Conservation (phyloP, 2,329 filamentous ascomycete species). For the Huntiella moniliformis region DNA sequence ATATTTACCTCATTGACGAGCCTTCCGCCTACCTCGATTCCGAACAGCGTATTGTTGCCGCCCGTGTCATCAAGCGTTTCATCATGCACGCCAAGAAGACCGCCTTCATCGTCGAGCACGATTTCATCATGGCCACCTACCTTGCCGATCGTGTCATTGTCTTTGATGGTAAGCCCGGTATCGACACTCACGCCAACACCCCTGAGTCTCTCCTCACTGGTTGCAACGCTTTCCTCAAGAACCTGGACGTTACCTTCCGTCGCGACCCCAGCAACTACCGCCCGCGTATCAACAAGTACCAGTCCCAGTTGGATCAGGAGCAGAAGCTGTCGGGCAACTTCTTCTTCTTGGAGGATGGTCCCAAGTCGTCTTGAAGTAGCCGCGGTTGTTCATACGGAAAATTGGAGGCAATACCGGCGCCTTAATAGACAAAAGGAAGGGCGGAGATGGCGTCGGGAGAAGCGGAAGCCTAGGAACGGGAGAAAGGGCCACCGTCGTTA, state of each 20-base stretch:
- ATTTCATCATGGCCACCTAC: constrained; percentile 86
- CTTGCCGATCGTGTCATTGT: constrained; percentile 89
- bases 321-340: constrained; percentile 90
- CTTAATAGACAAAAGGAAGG: too few species aligned
- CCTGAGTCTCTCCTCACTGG: constrained; percentile 87
- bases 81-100: constrained; percentile 99
- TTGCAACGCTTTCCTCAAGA: constrained; percentile 94
- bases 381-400: constrained; percentile 13
- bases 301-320: constrained; percentile 92
- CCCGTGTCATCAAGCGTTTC: constrained; percentile 96
- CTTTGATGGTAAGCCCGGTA: constrained; percentile 84
- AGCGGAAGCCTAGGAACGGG: not conserved
- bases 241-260: constrained; percentile 93
- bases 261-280: constrained; percentile 92
- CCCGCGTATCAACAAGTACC: constrained; percentile 94
- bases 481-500: constrained; percentile 18
- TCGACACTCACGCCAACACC: constrained; percentile 69
- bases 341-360: constrained; percentile 83
- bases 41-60: constrained; percentile 94
- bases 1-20: constrained; percentile 98
- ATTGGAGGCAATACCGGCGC: not conserved
- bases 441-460: too few species aligned
- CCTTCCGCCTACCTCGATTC: constrained; percentile 95
- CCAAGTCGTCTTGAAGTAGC: constrained; percentile 34
- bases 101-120: constrained; percentile 97